Base-by-base conservation (phyloP, 768 basidiomycete species). In the Phlebiopsis gigantea region DNA sequence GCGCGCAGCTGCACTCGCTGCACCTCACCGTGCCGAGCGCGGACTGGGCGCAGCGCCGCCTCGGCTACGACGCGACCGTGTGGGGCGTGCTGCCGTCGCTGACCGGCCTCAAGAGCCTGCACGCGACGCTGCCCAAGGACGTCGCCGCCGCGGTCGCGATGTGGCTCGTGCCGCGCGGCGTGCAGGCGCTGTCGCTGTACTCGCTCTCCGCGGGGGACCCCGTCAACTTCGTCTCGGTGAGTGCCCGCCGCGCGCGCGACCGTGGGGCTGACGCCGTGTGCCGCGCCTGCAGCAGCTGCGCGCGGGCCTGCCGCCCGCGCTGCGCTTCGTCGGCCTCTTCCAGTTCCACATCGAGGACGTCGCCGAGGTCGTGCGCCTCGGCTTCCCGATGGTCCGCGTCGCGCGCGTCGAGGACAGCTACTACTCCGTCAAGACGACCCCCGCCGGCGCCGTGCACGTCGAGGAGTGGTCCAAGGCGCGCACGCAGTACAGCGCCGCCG, bases 21-120 rank as follows among this genome's bases (percentile, higher is more conserved):
- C 72, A 76, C 44, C 73, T 88, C 4, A 64, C 65, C 5, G 65
- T 66, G 15, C 63, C 63, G 24, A 61, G 57, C 46, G 63, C 63
- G 14, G 70, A 72, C 21, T 78, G 80, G 48, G 76, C 75, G 50
- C 79, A 80, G 61, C 73, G 72, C 58, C 73, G 76, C 6, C 75
- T 84, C 9, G 87, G 87, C 25, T 88, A 85, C 61, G 83, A 87
- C 59, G 83, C 87, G 0, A 79, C 82, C 0, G 75, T 82, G 6
- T 88, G 85, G 87, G 86, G 87, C 9, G 81, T 88, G 7, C 71
- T 90, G 9, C 86, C 86, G 0, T 77, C 77, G 5, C 68, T 90
- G 24, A 68, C 71, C 17, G 73, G 73, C 12, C 66, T 90, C 50
- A 76, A 69, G n/a, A 77, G 75, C 39, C 66, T 89, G 55, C 77